phyloP scores from a whole-genome alignment of 495 filamentous ascomycete genomes.

The Lepidopterella palustris region DNA sequence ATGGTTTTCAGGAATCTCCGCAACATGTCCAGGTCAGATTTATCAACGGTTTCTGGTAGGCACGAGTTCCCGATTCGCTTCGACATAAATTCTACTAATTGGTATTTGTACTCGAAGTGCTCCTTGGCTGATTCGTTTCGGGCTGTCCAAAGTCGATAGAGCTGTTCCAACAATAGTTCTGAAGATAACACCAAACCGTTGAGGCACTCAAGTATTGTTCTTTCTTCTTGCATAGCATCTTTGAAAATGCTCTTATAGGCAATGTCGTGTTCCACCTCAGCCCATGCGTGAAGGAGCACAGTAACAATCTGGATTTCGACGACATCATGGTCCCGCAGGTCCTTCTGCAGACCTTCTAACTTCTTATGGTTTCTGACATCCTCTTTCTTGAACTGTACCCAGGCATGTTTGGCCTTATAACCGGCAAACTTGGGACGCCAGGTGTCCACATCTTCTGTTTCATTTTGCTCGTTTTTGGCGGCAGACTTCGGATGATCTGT shows the following conservation, averaged over 20 bases:
- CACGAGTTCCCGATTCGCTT: neutral
- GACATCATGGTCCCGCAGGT: neutral
- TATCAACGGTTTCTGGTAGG: neutral
- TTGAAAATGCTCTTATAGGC: neutral
- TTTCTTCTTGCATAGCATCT: neutral
- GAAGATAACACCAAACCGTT: neutral
- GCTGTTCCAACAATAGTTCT: neutral
- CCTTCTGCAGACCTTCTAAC: neutral
- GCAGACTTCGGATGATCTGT: neutral
- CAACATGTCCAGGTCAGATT: neutral
- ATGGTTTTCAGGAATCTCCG: neutral
- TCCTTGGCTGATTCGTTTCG: neutral
- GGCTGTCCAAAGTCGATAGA: neutral
- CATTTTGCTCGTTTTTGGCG: neutral
- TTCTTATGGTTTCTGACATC: neutral
- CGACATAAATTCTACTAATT: neutral
- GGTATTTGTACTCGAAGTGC: neutral
- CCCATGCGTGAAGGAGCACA: neutral
- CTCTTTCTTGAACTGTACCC: neutral
- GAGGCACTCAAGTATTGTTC: neutral
- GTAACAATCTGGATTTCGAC: neutral
- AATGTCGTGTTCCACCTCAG: neutral
- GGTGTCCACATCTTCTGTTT: neutral
- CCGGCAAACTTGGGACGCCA: neutral
- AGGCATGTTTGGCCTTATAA: neutral